These are phyloP conservation scores for Colletotrichum caudatum DNA, from an alignment of 2,329 filamentous ascomycete species.

Conservation along the genomic window DNA sequence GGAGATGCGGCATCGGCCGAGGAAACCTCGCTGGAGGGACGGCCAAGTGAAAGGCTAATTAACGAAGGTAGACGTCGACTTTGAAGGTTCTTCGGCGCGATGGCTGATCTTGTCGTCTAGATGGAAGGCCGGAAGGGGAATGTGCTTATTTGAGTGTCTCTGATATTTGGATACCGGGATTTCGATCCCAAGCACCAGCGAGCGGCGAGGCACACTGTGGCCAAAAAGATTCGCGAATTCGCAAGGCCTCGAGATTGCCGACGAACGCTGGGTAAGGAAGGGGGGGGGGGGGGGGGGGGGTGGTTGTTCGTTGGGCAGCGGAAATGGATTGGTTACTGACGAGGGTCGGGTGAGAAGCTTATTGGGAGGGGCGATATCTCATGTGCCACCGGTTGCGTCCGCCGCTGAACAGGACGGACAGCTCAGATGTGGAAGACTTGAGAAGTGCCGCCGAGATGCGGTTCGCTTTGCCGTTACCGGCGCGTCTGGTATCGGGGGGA, in stretches of 20 bases:
- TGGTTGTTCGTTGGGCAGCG: no score
- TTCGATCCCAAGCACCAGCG: neutral
- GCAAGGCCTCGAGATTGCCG: neutral
- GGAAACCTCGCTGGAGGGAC: neutral
- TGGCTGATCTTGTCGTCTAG: neutral
- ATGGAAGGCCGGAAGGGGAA: neutral
- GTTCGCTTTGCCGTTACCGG: slow-evolving; percentile 11
- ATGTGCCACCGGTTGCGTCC: neutral
- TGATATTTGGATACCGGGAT: neutral
- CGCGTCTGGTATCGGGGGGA: neutral
- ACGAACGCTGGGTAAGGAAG: neutral
- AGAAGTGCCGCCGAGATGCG: slow-evolving; percentile 1
- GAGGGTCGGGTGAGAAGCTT: no score
- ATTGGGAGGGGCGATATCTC: no score
- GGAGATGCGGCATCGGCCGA: neutral
- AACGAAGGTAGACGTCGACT: neutral
- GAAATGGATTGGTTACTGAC: no score
- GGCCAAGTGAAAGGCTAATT: neutral
- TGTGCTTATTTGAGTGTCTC: slow-evolving; percentile 9
- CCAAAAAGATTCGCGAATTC: neutral
- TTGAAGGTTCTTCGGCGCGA: neutral
- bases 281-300: no score
- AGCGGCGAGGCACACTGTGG: neutral
- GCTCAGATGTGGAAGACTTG: neutral
- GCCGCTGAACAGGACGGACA: neutral